phyloP scores from a whole-genome alignment of 805 yeast species.

The Jamesozyma spencerorum region DNA sequence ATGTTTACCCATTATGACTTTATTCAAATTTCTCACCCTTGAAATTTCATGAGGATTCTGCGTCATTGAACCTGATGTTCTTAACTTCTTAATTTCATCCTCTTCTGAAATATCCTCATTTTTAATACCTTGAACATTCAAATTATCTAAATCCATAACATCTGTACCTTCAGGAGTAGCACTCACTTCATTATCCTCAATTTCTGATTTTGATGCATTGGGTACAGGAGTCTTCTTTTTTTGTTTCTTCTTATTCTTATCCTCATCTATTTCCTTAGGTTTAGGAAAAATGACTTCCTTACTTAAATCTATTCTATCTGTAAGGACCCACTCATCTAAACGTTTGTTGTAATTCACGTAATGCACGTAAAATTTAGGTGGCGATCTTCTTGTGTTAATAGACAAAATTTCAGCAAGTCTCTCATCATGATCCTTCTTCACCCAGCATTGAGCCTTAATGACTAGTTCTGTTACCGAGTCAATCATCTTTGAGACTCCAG shows the following conservation, averaged over 20 bases:
- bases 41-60: constrained; percentile 83
- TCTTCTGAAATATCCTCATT: constrained; percentile 72
- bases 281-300: constrained; percentile 65
- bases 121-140: constrained; percentile 73
- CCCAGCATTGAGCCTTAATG: constrained; percentile 76
- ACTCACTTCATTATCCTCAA: constrained; percentile 7
- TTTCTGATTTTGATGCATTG: not conserved
- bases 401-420: constrained; percentile 82
- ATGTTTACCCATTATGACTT: constrained; percentile 77
- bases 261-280: constrained; percentile 41
- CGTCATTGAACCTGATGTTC: constrained; percentile 97
- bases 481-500: constrained; percentile 22
- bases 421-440: constrained; percentile 68
- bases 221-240: constrained; percentile 25
- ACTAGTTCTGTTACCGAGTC: constrained; percentile 41
- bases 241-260: constrained; percentile 31
- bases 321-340: constrained; percentile 87
- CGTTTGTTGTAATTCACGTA: constrained; percentile 92
- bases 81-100: constrained; percentile 82
- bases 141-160: constrained; percentile 74
- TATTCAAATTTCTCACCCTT: constrained; percentile 72
- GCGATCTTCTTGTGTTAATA: constrained; percentile 62
- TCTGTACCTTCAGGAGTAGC: constrained; percentile 38
- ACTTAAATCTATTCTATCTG: constrained; percentile 61
- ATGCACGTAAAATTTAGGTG: constrained; percentile 81